Evolutionary conservation across 2,329 filamentous ascomycete genomes (phyloP), one percentile per base, ranked within the genome.

Genomic region (Nigrospora osmanthi): DNA sequence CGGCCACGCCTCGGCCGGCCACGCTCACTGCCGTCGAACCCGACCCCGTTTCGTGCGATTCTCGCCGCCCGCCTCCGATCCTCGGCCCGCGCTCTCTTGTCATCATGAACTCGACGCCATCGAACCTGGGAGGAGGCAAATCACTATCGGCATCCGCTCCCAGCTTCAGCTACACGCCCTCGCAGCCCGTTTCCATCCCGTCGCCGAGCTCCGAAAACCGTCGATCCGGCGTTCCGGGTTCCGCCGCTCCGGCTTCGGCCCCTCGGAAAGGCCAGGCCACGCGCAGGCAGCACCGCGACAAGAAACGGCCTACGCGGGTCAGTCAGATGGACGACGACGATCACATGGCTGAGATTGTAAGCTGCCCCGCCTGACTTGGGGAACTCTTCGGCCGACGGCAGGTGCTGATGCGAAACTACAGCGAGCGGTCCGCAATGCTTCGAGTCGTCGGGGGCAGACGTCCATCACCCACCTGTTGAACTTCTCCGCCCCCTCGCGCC

Each of bases 381-480:
- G 23, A 28, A 28, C 23, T 10, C 9, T 7, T 7, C 23, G 9
- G 23, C 23, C 23, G 23, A 10, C 23, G 13, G 35, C 35, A 10
- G 35, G 6, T 36, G 17, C 32, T 43, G 35, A 34, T 15, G 30
- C 47, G 49, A 42, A 52, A n/a, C 16, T 36, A 47, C 36, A 63
- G 49, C 68, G 75, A 52, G 76, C 75, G 16, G 64, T 80, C 47
- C 70, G 75, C 47, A 80, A 79, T 52, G 64, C 75, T 12, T 73
- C 71, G n/a, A 77, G 75, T 58, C 84, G 93, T 47, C 88, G 93
- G 57, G 93, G 93, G 44, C 91, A 96, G 66, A 96, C 89, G 44
- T 95, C 88, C 58, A 98, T 98, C 61, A 97, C 93, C 35, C 93
- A 98, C 66, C 71, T 98, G 46, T 87, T 98, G 75, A 91, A 91